phyloP scores from a whole-genome alignment of 2,329 filamentous ascomycete species.

The Aureobasidium namibiae region DNA sequence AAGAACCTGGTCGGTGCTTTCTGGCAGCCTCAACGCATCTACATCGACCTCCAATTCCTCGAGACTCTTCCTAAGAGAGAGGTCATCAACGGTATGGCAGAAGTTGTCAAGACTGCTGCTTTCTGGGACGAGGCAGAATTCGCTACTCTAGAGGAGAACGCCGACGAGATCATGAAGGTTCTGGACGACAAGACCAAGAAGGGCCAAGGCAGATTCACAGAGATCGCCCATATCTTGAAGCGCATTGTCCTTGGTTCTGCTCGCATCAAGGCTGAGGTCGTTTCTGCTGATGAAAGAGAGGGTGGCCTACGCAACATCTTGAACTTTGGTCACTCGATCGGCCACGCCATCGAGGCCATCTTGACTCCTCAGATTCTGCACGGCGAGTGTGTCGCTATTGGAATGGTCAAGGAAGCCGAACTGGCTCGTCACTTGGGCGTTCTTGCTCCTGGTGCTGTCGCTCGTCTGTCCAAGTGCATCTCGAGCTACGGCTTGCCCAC shows the following conservation, averaged over 20 bases:
- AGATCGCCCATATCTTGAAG: slow-evolving; percentile 49
- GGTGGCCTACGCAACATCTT: slow-evolving; percentile 87
- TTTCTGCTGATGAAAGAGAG: slow-evolving; percentile 89
- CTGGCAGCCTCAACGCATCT: slow-evolving; percentile 91
- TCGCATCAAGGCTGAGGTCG: slow-evolving; percentile 88
- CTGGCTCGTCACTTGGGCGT: slow-evolving; percentile 82
- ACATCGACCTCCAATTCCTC: slow-evolving; percentile 86
- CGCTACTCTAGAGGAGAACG: slow-evolving; percentile 71
- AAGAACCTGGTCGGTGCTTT: slow-evolving; percentile 96
- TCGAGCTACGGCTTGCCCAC: slow-evolving; percentile 87
- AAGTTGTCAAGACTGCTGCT: slow-evolving; percentile 78
- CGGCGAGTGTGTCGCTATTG: slow-evolving; percentile 91
- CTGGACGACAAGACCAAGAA: slow-evolving; percentile 53
- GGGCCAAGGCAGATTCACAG: slow-evolving; percentile 53
- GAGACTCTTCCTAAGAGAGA: slow-evolving; percentile 84
- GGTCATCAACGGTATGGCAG: slow-evolving; percentile 98
- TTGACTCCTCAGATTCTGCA: slow-evolving; percentile 92
- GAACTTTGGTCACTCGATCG: slow-evolving; percentile 97
- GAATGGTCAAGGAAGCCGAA: slow-evolving; percentile 97
- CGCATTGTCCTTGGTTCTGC: slow-evolving; percentile 77
- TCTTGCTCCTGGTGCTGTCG: slow-evolving; percentile 76
- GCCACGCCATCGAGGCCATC: slow-evolving; percentile 92
- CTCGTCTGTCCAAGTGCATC: slow-evolving; percentile 85
- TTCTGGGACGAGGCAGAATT: slow-evolving; percentile 93
- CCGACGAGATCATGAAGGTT: slow-evolving; percentile 64